Evolutionary conservation across 2,329 filamentous ascomycete genomes (phyloP).

Genomic region (Teratosphaeria pseudoeucalypti): DNA sequence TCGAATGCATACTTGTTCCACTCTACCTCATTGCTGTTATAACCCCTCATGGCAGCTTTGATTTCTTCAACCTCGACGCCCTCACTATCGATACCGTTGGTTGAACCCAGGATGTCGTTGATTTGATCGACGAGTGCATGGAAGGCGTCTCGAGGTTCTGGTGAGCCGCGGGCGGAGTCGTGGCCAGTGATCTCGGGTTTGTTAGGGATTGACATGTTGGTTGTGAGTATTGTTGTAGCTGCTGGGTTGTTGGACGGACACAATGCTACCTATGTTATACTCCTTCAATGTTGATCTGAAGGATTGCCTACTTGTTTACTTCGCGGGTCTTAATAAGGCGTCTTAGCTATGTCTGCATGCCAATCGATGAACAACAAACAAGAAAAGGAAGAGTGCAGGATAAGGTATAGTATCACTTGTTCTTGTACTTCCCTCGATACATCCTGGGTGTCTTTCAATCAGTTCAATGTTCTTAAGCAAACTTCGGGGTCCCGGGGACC

Average conservation of each 20-base stretch:
- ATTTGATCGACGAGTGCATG: slow-evolving; percentile 38
- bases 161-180: slow-evolving; percentile 19
- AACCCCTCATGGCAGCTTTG: slow-evolving; percentile 61
- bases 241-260: background rate
- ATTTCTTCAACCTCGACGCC: slow-evolving; percentile 69
- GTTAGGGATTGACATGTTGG: background rate
- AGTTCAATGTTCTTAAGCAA: background rate
- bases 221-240: background rate
- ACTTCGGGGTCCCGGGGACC: background rate
- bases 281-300: background rate
- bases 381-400: background rate
- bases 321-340: background rate
- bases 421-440: background rate
- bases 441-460: background rate
- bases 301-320: background rate
- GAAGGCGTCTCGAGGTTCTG: slow-evolving; percentile 15
- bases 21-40: slow-evolving; percentile 56
- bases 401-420: background rate
- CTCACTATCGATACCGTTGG: slow-evolving; percentile 69
- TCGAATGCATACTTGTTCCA: slow-evolving; percentile 68
- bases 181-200: slow-evolving; percentile 1
- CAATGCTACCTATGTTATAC: background rate
- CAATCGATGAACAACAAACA: background rate
- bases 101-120: slow-evolving; percentile 64
- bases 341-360: background rate